Conservation (phyloP, 2,329 filamentous ascomycete genomes). For the Sporothrix pseudoabietina region DNA sequence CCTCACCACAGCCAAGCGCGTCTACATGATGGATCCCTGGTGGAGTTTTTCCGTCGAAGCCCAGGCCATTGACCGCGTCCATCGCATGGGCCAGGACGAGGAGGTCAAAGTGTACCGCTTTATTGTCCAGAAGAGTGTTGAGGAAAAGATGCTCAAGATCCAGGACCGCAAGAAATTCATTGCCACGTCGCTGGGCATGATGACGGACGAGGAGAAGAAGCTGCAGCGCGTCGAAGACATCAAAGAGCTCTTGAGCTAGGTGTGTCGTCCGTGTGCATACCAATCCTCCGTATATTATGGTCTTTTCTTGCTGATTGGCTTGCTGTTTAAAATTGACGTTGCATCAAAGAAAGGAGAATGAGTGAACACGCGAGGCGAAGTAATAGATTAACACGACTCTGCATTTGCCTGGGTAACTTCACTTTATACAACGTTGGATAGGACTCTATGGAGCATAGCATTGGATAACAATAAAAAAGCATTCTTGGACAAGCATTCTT, state of each 20-base stretch:
- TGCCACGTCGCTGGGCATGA: slow-evolving; percentile 92
- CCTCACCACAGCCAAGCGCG: slow-evolving; percentile 80
- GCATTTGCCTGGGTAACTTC: background rate
- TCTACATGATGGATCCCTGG: slow-evolving; percentile 99
- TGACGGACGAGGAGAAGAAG: slow-evolving; percentile 91
- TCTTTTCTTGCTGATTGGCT: background rate
- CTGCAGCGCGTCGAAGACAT: slow-evolving; percentile 91
- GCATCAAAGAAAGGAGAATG: background rate
- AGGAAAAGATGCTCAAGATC: slow-evolving; percentile 90
- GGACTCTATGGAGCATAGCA: background rate
- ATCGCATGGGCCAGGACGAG: slow-evolving; percentile 89
- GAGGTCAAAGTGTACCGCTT: slow-evolving; percentile 87
- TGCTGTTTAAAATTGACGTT: background rate
- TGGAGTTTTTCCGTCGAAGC: slow-evolving; percentile 98
- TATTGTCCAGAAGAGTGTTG: slow-evolving; percentile 86
- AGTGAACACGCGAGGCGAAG: background rate
- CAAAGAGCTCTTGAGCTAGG: slow-evolving; percentile 75
- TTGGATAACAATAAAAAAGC: background rate
- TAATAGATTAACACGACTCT: background rate
- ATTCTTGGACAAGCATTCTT: no score
- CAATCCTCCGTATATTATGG: background rate
- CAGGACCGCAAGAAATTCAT: slow-evolving; percentile 97
- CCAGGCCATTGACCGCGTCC: slow-evolving; percentile 95
- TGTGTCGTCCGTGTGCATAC: no score
- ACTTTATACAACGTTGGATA: background rate